Evolutionary conservation across 2,329 filamentous ascomycete genomes (phyloP).

Genomic region (Clathrospora elynae): DNA sequence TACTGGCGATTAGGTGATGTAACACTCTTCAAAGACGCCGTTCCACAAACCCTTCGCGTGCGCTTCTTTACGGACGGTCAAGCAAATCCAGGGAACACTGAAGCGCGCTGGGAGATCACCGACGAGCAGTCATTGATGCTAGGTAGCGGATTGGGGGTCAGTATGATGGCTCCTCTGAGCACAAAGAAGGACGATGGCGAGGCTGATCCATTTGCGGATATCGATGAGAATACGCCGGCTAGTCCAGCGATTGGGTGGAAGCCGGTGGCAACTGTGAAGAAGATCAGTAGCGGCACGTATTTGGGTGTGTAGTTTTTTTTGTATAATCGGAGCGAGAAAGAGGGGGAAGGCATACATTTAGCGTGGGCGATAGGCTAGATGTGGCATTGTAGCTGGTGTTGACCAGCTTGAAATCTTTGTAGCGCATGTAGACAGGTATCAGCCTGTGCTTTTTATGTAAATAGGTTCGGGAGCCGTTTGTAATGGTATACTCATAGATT

Average conservation of each 20-base stretch:
- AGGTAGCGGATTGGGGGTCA: constrained; percentile 68
- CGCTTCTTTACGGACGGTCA: constrained; percentile 76
- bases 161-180: constrained; percentile 47
- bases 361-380: too few species aligned
- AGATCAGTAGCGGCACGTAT: constrained; percentile 48
- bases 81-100: constrained; percentile 74
- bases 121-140: constrained; percentile 55
- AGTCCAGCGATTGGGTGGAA: constrained; percentile 41
- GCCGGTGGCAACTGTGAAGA: constrained; percentile 42
- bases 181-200: constrained; percentile 49
- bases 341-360: too few species aligned
- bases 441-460: too few species aligned
- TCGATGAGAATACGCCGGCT: constrained; percentile 47
- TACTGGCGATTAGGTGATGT: constrained; percentile 83
- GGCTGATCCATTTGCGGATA: constrained; percentile 75
- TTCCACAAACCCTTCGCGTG: constrained; percentile 77
- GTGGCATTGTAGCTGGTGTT: too few species aligned
- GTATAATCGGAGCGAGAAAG: too few species aligned
- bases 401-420: too few species aligned
- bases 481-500: too few species aligned
- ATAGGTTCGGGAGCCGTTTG: too few species aligned
- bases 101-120: constrained; percentile 78
- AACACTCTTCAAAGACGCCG: constrained; percentile 62
- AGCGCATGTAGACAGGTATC: too few species aligned
- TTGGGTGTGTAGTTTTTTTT: too few species aligned